A percentile compares a stretch with the other conserved stretches of the same genome.
phyloP scores from a whole-genome alignment of 495 filamentous ascomycete genomes.

The Penicillium cosmopolitanum region DNA sequence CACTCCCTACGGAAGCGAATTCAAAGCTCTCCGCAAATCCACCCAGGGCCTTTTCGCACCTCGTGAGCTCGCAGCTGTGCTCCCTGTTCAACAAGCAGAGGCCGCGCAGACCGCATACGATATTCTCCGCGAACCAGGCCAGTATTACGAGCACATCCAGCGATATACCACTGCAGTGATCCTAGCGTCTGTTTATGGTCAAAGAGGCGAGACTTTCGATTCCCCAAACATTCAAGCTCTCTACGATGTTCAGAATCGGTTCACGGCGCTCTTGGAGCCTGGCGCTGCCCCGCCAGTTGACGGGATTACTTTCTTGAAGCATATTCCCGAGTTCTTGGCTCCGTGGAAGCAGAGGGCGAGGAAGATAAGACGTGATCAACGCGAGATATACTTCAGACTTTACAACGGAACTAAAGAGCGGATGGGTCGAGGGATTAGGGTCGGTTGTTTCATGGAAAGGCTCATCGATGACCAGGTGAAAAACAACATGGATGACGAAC shows the following conservation, averaged over 20 bases:
- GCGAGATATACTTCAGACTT: not conserved
- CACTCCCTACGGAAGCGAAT: constrained; percentile 20
- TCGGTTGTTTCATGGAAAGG: constrained; percentile 4
- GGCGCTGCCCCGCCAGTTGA: constrained; percentile 6
- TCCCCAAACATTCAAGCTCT: constrained; percentile 1
- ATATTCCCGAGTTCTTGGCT: constrained; percentile 2
- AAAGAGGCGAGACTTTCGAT: not conserved
- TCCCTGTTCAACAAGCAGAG: constrained; percentile 25
- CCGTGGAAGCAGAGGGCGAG: not conserved
- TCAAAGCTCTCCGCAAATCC: constrained; percentile 23
- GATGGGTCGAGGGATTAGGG: not conserved
- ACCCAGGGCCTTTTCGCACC: constrained; percentile 18
- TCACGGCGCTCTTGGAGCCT: constrained; percentile 5
- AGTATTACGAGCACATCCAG: constrained; percentile 24
- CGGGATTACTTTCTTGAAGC: not conserved
- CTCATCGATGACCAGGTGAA: not conserved
- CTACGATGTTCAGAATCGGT: constrained; percentile 4
- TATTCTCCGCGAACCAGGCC: constrained; percentile 15
- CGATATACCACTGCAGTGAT: constrained; percentile 31
- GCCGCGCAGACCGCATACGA: constrained; percentile 25
- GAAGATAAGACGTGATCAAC: not conserved
- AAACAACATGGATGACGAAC: not conserved
- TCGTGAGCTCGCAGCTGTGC: constrained; percentile 16
- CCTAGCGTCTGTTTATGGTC: constrained; percentile 9
- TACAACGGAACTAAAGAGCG: not conserved